These are phyloP conservation scores for Kwoniella pini DNA, from an alignment of 768 basidiomycete genomes.

Conservation along the genomic window DNA sequence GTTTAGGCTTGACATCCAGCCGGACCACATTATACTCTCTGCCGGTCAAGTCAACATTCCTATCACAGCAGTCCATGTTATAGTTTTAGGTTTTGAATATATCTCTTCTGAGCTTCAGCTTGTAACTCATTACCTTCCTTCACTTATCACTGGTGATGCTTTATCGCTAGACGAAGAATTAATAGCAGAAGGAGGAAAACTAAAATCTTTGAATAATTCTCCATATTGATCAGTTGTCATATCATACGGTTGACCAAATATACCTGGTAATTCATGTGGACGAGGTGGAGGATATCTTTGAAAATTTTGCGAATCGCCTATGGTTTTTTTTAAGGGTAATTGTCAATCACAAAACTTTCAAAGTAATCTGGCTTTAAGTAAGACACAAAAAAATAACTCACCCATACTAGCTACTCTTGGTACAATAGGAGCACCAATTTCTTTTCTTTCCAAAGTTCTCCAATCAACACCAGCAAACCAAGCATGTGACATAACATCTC, in stretches of 20 bases:
- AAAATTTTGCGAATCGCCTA: conserved; percentile 55
- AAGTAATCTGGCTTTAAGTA: no score
- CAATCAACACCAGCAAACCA: conserved; percentile 68
- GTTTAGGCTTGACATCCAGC: no score
- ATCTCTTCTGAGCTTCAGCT: neutral
- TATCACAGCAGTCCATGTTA: no score
- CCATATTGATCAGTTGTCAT: conserved; percentile 43
- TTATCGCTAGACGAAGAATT: neutral
- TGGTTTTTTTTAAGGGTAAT: no score
- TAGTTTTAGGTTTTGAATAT: no score
- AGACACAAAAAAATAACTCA: no score
- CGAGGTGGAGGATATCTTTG: conserved; percentile 52
- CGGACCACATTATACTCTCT: no score
- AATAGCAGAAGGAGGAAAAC: conserved; percentile 16
- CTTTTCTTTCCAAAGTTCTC: conserved; percentile 51
- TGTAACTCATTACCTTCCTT: neutral
- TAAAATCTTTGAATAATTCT: conserved; percentile 45
- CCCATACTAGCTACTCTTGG: conserved; percentile 51
- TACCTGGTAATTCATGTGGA: conserved; percentile 52
- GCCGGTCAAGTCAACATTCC: no score
- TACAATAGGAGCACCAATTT: conserved; percentile 54
- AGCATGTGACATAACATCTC: conserved; percentile 85
- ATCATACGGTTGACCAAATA: conserved; percentile 47
- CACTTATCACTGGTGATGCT: conserved; percentile 5
- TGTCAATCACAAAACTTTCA: no score